Base-by-base conservation (phyloP, 2,329 filamentous ascomycete genomes). In the Camptophora hylomeconis region DNA sequence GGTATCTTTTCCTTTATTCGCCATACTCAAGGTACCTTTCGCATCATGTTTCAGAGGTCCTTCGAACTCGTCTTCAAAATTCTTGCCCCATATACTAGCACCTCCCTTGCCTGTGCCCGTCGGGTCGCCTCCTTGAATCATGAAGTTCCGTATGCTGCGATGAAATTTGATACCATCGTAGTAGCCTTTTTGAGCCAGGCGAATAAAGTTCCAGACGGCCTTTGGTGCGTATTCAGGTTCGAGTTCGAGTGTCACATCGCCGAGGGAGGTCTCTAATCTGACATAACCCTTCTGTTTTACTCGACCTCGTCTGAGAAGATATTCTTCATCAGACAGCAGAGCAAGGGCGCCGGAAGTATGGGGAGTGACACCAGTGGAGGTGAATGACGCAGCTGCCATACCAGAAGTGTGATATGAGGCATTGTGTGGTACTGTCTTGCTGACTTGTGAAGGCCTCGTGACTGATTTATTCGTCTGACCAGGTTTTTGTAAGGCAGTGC, bases 1-100 rank as follows among this genome's bases (percentile, higher is more conserved):
- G 13, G 87, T 95, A 49, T 94, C 87, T 50, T 94, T 94, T 34
- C 89, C 89, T 52, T 98, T 98, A 56, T 98, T 98, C 21, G 89
- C 89, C 89, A 98, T 98, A 42, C 78, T 84, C 15, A 92, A 50
- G 1, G 86, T 70, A 8, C 89, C 89, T 16, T 86, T 67, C 0
- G 67, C 60, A 47, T 83, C 78, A 46, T 98, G 89, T n/a, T 76
- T 79, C 21, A 84, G 56, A 0, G 87, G 83, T 0, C 86, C 84
- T 10, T 94, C 84, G 38, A 95, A 78, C 51, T 98, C 89, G 52
- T 98, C 89, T 30, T 78, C 67, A 47, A 98, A 98, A 37, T 84
- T 81, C 56, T 92, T 92, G 34, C 81, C 81, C 89, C 89, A 98
- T 36, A 92, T 75, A 46, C 80, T 92, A 26, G 74, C 62, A 1